Percentiles rank a stretch among this genome's conserved stretches.
Conservation (phyloP, 257 asterid species). For the Penstemon barbatus region DNA sequence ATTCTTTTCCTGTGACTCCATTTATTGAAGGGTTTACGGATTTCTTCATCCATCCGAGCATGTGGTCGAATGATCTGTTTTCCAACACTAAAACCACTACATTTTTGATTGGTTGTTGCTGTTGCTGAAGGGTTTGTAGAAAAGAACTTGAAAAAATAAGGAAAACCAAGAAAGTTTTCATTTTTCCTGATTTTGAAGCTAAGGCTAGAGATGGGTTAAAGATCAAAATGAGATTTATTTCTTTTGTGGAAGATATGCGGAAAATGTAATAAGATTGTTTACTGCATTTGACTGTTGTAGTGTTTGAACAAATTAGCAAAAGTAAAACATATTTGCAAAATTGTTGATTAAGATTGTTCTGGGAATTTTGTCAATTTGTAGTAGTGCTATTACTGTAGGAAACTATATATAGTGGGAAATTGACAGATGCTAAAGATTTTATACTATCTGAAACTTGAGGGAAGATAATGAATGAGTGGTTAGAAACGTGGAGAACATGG, state of each 20-base stretch:
- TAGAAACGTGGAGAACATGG: slow-evolving; percentile 1
- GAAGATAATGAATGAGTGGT: slow-evolving; percentile 26
- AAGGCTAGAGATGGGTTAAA: too few species aligned
- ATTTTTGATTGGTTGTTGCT: slow-evolving; percentile 60
- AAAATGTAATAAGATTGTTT: not conserved
- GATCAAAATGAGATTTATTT: not conserved
- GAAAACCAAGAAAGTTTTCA: slow-evolving; percentile 31
- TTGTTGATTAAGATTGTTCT: not conserved
- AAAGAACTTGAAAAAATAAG: slow-evolving; percentile 37
- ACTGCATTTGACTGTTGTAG: not conserved
- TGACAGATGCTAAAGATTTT: not conserved
- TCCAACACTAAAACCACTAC: slow-evolving; percentile 72
- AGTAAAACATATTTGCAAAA: not conserved
- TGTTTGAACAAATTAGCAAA: not conserved
- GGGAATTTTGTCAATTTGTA: not conserved
- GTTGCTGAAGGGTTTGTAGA: slow-evolving; percentile 34
- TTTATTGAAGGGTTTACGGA: slow-evolving; percentile 57
- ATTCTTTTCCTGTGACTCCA: slow-evolving; percentile 74
- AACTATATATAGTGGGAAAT: not conserved
- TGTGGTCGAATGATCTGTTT: slow-evolving; percentile 81
- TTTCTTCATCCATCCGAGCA: slow-evolving; percentile 89
- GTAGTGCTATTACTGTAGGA: slow-evolving; percentile 19
- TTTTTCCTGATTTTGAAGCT: slow-evolving; percentile 22
- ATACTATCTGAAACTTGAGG: not conserved
- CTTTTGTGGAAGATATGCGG: not conserved